phyloP scores from a whole-genome alignment of 179 eudicot species.

The Beta corolliflora region DNA sequence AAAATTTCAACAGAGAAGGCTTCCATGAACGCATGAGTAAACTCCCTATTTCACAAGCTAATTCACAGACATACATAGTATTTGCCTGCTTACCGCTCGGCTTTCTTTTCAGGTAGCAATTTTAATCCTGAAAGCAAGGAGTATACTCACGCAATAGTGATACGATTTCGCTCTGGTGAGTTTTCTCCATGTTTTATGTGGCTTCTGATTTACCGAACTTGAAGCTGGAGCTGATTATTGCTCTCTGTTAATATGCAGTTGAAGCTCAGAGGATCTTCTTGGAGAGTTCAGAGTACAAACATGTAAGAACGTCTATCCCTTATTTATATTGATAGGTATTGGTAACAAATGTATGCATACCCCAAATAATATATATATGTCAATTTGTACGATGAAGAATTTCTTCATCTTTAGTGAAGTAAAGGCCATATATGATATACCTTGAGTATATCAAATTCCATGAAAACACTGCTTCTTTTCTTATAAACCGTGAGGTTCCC shows the following conservation, averaged over 20 bases:
- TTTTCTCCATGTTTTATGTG: constrained; percentile 17
- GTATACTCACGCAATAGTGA: constrained; percentile 62
- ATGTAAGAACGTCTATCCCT: constrained; percentile 42
- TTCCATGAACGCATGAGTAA: not conserved
- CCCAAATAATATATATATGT: not conserved
- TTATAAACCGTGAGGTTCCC: not conserved
- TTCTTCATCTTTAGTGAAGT: not conserved
- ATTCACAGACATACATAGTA: not conserved
- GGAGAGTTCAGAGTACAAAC: constrained; percentile 66
- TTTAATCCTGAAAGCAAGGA: constrained; percentile 48
- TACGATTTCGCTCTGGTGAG: constrained; percentile 83
- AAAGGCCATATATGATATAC: not conserved
- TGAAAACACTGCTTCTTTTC: not conserved
- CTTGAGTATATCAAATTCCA: not conserved
- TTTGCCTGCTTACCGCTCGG: constrained; percentile 8
- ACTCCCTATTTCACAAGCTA: not conserved
- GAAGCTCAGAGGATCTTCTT: constrained; percentile 75
- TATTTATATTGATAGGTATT: not conserved
- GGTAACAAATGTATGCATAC: not conserved
- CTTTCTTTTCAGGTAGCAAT: constrained; percentile 52
- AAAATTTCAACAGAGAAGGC: not conserved
- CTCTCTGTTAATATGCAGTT: constrained; percentile 44
- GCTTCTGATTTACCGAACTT: not conserved
- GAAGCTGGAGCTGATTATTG: constrained; percentile 21
- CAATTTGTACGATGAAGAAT: not conserved